Evolutionary conservation across 176 grass and related monocot species (phyloP).

Genomic region (Ananas comosus): DNA sequence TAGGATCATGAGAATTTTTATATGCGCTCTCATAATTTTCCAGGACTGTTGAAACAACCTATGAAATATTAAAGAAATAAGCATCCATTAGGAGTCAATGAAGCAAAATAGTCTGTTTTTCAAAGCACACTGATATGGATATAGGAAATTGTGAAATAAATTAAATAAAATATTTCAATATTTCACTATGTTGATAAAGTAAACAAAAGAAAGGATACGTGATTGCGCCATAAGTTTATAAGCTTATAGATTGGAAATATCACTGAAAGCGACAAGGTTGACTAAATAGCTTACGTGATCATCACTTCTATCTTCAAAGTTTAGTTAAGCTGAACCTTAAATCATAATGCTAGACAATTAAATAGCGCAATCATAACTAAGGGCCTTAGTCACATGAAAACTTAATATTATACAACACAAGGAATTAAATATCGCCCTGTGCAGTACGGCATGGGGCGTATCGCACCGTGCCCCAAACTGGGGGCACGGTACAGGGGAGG

Average conservation of each 20-base stretch:
- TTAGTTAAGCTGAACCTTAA: background rate
- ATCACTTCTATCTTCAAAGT: background rate
- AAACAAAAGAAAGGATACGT: conserved; percentile 3
- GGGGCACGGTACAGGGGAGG: no score
- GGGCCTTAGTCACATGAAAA: background rate
- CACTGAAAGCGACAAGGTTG: no score
- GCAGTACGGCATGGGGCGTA: no score
- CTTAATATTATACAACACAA: no score
- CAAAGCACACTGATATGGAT: no score
- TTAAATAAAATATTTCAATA: conserved; percentile 7
- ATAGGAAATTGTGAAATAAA: background rate
- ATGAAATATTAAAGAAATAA: background rate
- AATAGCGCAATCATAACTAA: background rate
- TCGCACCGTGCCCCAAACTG: no score
- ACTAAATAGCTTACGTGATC: no score
- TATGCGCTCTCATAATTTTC: conserved; percentile 79
- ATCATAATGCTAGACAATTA: background rate
- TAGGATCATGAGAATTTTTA: conserved; percentile 44
- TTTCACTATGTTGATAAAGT: background rate
- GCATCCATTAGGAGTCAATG: no score
- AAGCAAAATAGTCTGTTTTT: no score
- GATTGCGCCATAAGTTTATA: background rate
- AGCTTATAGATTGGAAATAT: no score
- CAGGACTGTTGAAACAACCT: conserved; percentile 86
- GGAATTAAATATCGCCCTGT: no score